Percentiles rank a stretch among this genome's conserved stretches.
phyloP scores from a whole-genome alignment of 2,329 filamentous ascomycete species.

The Exophiala phaeomuriformis region DNA sequence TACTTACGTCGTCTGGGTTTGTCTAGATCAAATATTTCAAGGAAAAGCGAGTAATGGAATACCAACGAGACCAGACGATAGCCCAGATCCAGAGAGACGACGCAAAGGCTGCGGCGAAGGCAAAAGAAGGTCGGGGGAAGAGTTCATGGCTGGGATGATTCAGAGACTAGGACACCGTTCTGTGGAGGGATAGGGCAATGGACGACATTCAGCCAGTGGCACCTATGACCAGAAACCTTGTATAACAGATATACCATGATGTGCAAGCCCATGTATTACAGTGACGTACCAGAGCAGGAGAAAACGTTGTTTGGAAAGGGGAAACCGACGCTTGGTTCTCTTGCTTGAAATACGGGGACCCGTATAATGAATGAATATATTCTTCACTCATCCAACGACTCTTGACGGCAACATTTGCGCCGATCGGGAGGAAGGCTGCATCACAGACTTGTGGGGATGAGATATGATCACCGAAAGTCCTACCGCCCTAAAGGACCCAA shows the following conservation, averaged over 20 bases:
- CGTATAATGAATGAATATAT: background rate
- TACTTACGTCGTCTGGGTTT: background rate
- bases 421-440: background rate
- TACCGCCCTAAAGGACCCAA: constrained; percentile 46
- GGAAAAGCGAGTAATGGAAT: constrained; percentile 86
- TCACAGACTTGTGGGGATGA: background rate
- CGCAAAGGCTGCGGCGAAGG: constrained; percentile 52
- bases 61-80: constrained; percentile 73
- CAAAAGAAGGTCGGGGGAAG: constrained; percentile 35
- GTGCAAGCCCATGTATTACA: background rate
- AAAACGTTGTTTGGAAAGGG: background rate
- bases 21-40: constrained; percentile 91
- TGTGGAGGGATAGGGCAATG: background rate
- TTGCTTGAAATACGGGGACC: background rate
- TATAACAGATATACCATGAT: background rate
- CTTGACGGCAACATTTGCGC: background rate
- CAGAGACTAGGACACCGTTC: background rate
- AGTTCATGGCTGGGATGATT: constrained; percentile 26
- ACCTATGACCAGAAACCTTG: background rate
- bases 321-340: background rate
- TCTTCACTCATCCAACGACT: constrained; percentile 7
- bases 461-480: background rate
- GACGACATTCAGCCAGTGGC: background rate
- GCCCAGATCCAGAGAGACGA: constrained; percentile 68
- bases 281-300: background rate